Percentiles rank a stretch among this genome's conserved stretches.
These are phyloP conservation scores for Galerina marginata DNA, from an alignment of 768 basidiomycete species.

Conservation along the genomic window DNA sequence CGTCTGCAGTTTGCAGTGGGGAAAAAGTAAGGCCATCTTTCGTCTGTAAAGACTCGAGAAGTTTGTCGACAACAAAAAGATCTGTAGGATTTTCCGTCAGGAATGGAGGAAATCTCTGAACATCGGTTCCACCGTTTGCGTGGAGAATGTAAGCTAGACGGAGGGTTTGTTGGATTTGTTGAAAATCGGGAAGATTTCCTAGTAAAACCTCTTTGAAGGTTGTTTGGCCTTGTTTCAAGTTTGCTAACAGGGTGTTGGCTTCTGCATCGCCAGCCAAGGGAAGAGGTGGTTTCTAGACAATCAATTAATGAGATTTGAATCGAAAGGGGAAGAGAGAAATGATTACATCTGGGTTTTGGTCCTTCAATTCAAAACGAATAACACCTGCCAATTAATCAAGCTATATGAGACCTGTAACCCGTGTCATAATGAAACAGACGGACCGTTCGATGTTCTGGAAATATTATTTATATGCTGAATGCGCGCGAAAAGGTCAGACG, in stretches of 20 bases:
- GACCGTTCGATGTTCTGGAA: neutral
- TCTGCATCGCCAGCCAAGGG: neutral
- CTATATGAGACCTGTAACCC: neutral
- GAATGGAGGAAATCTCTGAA: neutral
- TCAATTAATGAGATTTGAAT: neutral
- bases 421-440: neutral
- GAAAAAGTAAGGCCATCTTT: neutral
- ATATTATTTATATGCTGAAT: neutral
- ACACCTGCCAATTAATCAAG: neutral
- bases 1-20: neutral
- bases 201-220: neutral
- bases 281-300: neutral
- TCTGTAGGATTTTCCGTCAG: slow-evolving; percentile 10
- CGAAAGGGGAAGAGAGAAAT: neutral
- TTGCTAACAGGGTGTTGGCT: neutral
- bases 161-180: neutral
- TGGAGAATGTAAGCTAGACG: neutral
- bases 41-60: neutral
- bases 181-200: neutral
- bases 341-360: slow-evolving; percentile 1
- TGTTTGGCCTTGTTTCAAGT: slow-evolving; percentile 1
- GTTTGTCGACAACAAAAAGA: slow-evolving; percentile 5
- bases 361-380: slow-evolving; percentile 8
- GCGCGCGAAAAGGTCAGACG: slow-evolving; percentile 1
- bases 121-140: neutral